Percentiles rank a stretch among this genome's conserved stretches.
Evolutionary conservation across 2,329 filamentous ascomycete species (phyloP).

Genomic region (Rhynchosporium agropyri): DNA sequence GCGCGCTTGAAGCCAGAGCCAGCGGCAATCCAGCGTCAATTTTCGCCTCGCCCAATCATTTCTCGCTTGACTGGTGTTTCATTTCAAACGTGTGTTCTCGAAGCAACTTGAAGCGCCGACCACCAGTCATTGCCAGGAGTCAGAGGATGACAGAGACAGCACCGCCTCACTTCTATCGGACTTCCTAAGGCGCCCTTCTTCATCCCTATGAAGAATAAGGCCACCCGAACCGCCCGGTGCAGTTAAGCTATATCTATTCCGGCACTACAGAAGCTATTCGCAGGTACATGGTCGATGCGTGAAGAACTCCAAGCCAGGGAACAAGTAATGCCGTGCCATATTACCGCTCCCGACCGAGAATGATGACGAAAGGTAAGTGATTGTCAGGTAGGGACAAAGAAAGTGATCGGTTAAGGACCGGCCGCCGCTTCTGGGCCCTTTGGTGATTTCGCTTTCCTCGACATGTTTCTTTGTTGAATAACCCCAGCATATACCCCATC

Average conservation of each 20-base stretch:
- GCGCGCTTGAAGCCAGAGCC: conserved; percentile 12
- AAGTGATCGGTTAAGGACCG: conserved; percentile 20
- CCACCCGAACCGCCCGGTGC: conserved; percentile 33
- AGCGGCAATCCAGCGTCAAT: conserved; percentile 11
- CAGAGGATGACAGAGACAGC: conserved; percentile 30
- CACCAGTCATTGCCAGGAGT: conserved; percentile 32
- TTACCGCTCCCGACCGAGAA: conserved; percentile 22
- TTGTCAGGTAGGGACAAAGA: conserved; percentile 33
- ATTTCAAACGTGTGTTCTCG: conserved; percentile 15
- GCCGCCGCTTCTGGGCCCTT: conserved; percentile 27
- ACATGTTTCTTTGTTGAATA: conserved; percentile 36
- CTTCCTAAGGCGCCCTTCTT: conserved; percentile 25
- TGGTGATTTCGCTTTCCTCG: conserved; percentile 40
- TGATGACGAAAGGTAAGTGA: conserved; percentile 31
- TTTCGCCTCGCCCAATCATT: conserved; percentile 18
- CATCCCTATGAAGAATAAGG: conserved; percentile 29
- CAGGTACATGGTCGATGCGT: conserved; percentile 37
- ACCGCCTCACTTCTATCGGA: conserved; percentile 32
- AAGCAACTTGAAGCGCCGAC: conserved; percentile 32
- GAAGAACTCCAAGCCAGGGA: conserved; percentile 24
- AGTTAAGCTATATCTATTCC: conserved; percentile 29
- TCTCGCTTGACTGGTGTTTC: conserved; percentile 4
- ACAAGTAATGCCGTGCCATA: conserved; percentile 14
- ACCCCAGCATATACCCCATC: conserved; percentile 23
- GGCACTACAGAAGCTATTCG: conserved; percentile 36